Percentiles rank a stretch among this genome's conserved stretches.
Conservation (phyloP, 768 basidiomycete species). For the Pholiota molesta region DNA sequence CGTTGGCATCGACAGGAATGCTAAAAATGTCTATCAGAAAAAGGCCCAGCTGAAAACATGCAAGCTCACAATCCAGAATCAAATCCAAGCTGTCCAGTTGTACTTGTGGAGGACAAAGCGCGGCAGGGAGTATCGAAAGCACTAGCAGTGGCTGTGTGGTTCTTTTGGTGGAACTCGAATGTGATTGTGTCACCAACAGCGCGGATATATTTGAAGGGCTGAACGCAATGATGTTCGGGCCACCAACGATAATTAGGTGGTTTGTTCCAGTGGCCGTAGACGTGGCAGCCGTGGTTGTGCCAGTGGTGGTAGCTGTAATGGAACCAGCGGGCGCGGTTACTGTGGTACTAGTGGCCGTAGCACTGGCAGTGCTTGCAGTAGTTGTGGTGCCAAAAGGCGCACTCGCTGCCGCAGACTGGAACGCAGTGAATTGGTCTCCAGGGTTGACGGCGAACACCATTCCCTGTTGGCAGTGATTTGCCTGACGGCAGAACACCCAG, state of each 20-base stretch:
- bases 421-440: slow-evolving; percentile 52
- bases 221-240: slow-evolving; percentile 38
- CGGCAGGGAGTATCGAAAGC: slow-evolving; percentile 46
- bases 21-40: slow-evolving; percentile 25
- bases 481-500: slow-evolving; percentile 64
- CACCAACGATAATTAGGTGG: slow-evolving; percentile 48
- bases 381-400: slow-evolving; percentile 24
- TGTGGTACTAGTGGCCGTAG: slow-evolving; percentile 25
- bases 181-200: slow-evolving; percentile 50
- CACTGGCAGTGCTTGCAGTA: slow-evolving; percentile 30
- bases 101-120: slow-evolving; percentile 44
- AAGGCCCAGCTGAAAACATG: background rate
- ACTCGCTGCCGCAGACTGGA: slow-evolving; percentile 53
- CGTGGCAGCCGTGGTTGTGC: slow-evolving; percentile 23
- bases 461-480: slow-evolving; percentile 54
- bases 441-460: slow-evolving; percentile 75
- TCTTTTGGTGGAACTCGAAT: slow-evolving; percentile 51
- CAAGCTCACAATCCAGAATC: slow-evolving; percentile 48
- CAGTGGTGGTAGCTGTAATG: slow-evolving; percentile 28
- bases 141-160: slow-evolving; percentile 50
- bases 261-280: slow-evolving; percentile 24
- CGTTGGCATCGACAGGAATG: slow-evolving; percentile 48
- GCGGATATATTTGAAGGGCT: slow-evolving; percentile 50
- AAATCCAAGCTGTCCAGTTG: slow-evolving; percentile 44
- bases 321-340: slow-evolving; percentile 30